Evolutionary conservation across 2,329 filamentous ascomycete genomes (phyloP).

Genomic region (Leptographium radiaticola): DNA sequence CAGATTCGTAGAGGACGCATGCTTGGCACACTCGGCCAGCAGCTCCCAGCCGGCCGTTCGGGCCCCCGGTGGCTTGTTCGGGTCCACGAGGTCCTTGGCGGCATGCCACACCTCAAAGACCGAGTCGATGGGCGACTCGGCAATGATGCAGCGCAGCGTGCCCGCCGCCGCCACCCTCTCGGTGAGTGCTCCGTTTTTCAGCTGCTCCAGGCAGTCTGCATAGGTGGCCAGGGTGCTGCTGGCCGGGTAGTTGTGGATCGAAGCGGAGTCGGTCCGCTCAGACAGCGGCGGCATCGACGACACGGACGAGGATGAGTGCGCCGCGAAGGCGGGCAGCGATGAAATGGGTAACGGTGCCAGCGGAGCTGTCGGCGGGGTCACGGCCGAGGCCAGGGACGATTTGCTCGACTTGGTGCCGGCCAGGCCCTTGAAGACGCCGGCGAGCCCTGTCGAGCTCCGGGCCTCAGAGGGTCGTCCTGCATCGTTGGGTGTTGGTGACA

Average conservation of each 20-base stretch:
- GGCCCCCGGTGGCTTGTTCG: conserved; percentile 36
- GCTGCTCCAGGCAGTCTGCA: conserved; percentile 38
- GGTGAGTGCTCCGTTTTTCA: conserved; percentile 36
- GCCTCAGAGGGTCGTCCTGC: conserved; percentile 40
- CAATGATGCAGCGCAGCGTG: conserved; percentile 40
- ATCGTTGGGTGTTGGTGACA: conserved; percentile 49
- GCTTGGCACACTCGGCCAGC: conserved; percentile 51
- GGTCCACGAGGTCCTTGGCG: conserved; percentile 50
- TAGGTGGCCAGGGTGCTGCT: conserved; percentile 35
- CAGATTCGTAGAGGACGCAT: conserved; percentile 48
- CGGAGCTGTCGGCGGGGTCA: neutral
- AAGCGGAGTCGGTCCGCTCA: conserved; percentile 28
- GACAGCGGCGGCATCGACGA: conserved; percentile 12
- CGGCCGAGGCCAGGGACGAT: conserved; percentile 15
- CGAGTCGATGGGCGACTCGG: conserved; percentile 45
- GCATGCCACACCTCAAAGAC: conserved; percentile 53
- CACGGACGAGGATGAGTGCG: conserved; percentile 18
- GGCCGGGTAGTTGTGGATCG: conserved; percentile 26
- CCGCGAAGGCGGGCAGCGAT: conserved; percentile 20
- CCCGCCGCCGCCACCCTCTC: conserved; percentile 46
- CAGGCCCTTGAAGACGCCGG: conserved; percentile 51
- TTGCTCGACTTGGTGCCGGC: conserved; percentile 42
- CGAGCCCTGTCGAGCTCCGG: conserved; percentile 41
- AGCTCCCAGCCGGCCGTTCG: conserved; percentile 53
- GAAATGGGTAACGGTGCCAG: conserved; percentile 1